Percentiles rank a stretch among this genome's conserved stretches.
phyloP scores from a whole-genome alignment of 73 alveolate species.

The Stentor roeselii region DNA sequence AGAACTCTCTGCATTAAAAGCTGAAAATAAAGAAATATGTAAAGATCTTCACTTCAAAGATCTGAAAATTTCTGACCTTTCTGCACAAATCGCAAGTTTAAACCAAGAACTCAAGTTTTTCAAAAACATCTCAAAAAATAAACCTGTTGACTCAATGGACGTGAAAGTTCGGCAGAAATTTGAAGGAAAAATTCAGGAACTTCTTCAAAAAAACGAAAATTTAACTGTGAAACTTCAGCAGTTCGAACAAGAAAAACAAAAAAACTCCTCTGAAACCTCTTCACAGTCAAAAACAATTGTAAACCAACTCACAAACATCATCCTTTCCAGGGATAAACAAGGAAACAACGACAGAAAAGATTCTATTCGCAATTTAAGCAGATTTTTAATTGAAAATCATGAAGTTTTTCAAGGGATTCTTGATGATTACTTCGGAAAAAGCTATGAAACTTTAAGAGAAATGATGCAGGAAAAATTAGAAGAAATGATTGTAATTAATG shows the following conservation, averaged over 20 bases:
- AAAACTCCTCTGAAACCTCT: not conserved
- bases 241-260: not conserved
- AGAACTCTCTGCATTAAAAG: not conserved
- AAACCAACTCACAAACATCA: not conserved
- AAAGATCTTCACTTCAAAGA: not conserved
- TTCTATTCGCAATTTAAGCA: not conserved
- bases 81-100: not conserved
- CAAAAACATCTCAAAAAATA: not conserved
- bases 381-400: not conserved
- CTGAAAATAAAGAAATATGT: constrained; percentile 1
- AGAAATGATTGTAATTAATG: not conserved
- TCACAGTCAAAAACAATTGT: not conserved
- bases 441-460: not conserved
- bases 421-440: not conserved
- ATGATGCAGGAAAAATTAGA: not conserved
- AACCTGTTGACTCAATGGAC: not conserved
- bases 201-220: not conserved
- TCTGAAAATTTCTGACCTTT: not conserved
- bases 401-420: not conserved
- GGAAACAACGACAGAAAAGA: not conserved
- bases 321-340: constrained; percentile 7
- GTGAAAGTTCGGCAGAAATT: not conserved
- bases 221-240: not conserved
- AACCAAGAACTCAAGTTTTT: not conserved
- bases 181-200: not conserved